phyloP scores from a whole-genome alignment of 2,329 filamentous ascomycete genomes.

The Ascosphaera acerosa region DNA sequence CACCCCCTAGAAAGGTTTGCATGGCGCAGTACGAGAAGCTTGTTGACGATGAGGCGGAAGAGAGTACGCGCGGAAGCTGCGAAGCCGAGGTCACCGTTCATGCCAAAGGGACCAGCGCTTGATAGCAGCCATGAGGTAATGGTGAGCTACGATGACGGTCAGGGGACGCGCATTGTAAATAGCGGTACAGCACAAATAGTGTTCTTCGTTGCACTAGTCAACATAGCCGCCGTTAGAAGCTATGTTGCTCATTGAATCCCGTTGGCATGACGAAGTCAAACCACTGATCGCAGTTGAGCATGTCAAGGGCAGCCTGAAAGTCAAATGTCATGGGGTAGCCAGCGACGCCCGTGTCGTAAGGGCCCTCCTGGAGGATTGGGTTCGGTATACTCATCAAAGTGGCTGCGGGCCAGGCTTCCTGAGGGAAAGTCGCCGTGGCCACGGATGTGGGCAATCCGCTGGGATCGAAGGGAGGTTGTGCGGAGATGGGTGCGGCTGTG shows the following conservation, averaged over 20 bases:
- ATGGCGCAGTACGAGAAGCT: neutral
- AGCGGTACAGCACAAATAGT: too few species aligned
- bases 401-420: neutral
- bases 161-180: too few species aligned
- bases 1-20: neutral
- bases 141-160: too few species aligned
- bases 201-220: too few species aligned
- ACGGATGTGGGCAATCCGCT: slow-evolving; percentile 1
- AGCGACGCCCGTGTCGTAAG: neutral
- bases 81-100: too few species aligned
- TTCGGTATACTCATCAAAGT: neutral
- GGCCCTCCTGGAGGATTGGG: neutral
- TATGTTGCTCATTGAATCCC: neutral
- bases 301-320: neutral
- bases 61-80: neutral
- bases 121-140: too few species aligned
- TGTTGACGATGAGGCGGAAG: neutral
- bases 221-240: too few species aligned
- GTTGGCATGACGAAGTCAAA: neutral
- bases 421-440: neutral
- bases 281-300: slow-evolving; percentile 1
- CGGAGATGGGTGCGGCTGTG: too few species aligned
- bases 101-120: too few species aligned
- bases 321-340: slow-evolving; percentile 1
- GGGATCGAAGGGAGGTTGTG: neutral